Conservation (phyloP, 371 early-diverging fungal species). For the Mortierella sp. region DNA sequence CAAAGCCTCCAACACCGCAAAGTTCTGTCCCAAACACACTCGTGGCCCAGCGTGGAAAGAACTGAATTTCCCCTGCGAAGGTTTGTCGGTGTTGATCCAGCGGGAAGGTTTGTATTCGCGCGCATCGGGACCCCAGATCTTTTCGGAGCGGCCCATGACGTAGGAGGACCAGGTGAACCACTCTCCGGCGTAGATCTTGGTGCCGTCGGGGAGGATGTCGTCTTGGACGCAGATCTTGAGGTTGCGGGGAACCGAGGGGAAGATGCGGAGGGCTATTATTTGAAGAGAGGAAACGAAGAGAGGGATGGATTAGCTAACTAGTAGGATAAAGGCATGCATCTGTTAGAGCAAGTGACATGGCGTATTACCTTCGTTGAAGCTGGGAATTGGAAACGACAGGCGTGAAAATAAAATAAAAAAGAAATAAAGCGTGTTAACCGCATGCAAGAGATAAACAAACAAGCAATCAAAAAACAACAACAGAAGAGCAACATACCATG, state of each 20-base stretch:
- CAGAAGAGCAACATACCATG: slow-evolving; percentile 21
- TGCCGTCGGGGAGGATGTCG: slow-evolving; percentile 75
- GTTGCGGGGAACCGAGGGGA: slow-evolving; percentile 73
- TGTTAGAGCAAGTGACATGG: background rate
- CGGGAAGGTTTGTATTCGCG: slow-evolving; percentile 73
- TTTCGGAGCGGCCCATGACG: slow-evolving; percentile 66
- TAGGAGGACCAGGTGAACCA: slow-evolving; percentile 65
- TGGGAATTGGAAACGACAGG: background rate
- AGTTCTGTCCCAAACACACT: slow-evolving; percentile 64
- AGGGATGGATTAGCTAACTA: background rate
- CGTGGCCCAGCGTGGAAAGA: slow-evolving; percentile 68
- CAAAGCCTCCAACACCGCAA: slow-evolving; percentile 66
- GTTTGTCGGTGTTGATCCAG: slow-evolving; percentile 61
- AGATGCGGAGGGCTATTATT: slow-evolving; percentile 67
- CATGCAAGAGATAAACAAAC: background rate
- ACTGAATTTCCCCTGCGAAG: slow-evolving; percentile 51
- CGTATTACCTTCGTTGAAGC: slow-evolving; percentile 27
- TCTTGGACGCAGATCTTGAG: slow-evolving; percentile 69
- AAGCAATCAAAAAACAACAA: background rate
- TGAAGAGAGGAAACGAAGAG: slow-evolving; percentile 12
- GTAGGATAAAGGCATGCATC: slow-evolving; percentile 53
- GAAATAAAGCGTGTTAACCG: background rate
- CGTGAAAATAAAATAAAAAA: background rate
- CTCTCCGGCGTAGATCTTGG: slow-evolving; percentile 65
- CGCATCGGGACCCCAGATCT: slow-evolving; percentile 76